Evolutionary conservation across 2,329 filamentous ascomycete species (phyloP), one percentile per base, ranked within the genome.

Genomic region (Phialophora expanda): DNA sequence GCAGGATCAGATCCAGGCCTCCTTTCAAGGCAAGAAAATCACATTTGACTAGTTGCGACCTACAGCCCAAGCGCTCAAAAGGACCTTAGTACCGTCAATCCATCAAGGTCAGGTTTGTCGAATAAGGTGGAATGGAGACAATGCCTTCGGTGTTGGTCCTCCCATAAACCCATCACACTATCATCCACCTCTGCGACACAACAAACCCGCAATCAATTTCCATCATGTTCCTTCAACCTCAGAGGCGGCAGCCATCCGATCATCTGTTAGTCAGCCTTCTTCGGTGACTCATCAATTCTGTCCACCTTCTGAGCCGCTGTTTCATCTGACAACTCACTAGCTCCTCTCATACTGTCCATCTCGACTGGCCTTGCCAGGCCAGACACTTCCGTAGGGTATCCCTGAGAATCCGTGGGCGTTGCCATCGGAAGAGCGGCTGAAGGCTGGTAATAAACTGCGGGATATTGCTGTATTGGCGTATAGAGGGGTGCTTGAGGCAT

Each of bases 11-110:
- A 80, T 81, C 73, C 75, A 75, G 38, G 77, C 79, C 28, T 78
- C 75, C 26, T 87, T 88, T 69, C 74, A 81, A 62, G 86, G 86
- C 28, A 89, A 85, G 79, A 89, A 88, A 78, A 82, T 88, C 57
- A 82, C 82, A 7, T 89, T 89, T 76, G 71, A 73, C 48, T 73
- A 59, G 62, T 54, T 30, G n/a, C 26, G 7, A 14, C 46, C 22
- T n/a, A 22, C 22, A 2, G n/a, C 11, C 7, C 12, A 28, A 41
- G 48, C 24, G 20, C 48, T 51, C 22, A 4, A 14, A 28, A 51
- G 24, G 20, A 51, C 48, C 44, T 26, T 38, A 44, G 38, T n/a
- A 7, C 6, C 20, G 26, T 34, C 44, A 34, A 32, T 34, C 44
- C 44, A 3, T 24, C 26, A 53, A 53, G 22, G 48, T 53, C 20